These are phyloP conservation scores for Globisporangium sylvaticum DNA, from an alignment of 352 stramenopile genomes.

Conservation along the genomic window DNA sequence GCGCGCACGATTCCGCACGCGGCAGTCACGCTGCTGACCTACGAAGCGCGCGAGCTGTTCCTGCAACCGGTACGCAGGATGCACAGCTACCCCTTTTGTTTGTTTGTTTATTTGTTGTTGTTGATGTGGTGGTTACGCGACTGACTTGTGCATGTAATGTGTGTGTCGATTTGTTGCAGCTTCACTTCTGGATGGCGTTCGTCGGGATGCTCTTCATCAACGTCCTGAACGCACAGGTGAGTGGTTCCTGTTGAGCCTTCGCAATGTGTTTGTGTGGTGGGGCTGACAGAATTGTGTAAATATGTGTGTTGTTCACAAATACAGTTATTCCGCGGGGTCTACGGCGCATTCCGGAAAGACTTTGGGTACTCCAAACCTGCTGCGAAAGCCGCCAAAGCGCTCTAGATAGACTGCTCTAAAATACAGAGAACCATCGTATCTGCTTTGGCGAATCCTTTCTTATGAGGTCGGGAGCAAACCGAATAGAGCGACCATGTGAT, in stretches of 20 bases:
- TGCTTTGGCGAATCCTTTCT: background rate
- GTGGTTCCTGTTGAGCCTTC: background rate
- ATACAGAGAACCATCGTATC: background rate
- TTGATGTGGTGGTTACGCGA: background rate
- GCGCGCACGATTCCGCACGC: conserved; percentile 45
- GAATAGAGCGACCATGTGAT: background rate
- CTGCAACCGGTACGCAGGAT: conserved; percentile 21
- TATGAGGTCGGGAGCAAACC: background rate
- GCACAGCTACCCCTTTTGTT: background rate
- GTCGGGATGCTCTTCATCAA: conserved; percentile 75
- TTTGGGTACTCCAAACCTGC: conserved; percentile 8
- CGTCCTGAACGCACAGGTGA: conserved; percentile 54
- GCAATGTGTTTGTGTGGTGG: no score
- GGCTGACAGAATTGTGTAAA: no score
- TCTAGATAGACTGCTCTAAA: background rate
- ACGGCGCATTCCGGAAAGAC: conserved; percentile 54
- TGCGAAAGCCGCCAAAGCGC: background rate
- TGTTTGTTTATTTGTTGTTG: background rate
- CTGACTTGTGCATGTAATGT: background rate
- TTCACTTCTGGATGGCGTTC: conserved; percentile 74
- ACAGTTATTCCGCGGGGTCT: conserved; percentile 57
- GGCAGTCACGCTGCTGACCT: conserved; percentile 41
- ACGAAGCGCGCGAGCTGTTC: conserved; percentile 39
- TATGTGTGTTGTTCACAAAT: background rate
- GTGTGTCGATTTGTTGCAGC: conserved; percentile 11